Percentiles rank a stretch among this genome's conserved stretches.
Conservation (phyloP, 345 rosid genomes). For the Citrus inodora region DNA sequence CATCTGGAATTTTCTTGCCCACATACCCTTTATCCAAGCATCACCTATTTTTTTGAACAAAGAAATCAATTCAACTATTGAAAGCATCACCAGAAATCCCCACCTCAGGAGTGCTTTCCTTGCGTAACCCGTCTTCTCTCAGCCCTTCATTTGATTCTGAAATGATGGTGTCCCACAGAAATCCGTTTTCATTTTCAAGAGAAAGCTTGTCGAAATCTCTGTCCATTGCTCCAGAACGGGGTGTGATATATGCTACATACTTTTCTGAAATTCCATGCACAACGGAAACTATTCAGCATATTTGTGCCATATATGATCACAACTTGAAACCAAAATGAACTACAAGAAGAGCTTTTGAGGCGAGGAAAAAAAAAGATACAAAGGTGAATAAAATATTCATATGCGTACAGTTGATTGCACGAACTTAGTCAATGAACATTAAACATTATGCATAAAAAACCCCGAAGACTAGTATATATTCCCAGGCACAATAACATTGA, state of each 20-base stretch:
- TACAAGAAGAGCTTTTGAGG: not conserved
- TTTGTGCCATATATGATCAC: not conserved
- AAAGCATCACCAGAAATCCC: constrained; percentile 35
- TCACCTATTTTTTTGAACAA: constrained; percentile 49
- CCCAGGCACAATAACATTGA: not conserved
- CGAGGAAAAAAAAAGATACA: not conserved
- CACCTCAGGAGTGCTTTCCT: constrained; percentile 51
- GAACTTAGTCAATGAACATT: not conserved
- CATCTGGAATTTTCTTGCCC: constrained; percentile 45
- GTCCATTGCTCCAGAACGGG: constrained; percentile 44
- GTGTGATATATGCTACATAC: constrained; percentile 60
- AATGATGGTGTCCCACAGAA: constrained; percentile 58
- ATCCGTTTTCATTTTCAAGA: constrained; percentile 66
- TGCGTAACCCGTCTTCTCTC: constrained; percentile 38
- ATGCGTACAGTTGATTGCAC: not conserved
- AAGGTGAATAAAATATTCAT: not conserved
- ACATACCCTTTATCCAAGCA: constrained; percentile 68
- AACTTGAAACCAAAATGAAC: constrained; percentile 6
- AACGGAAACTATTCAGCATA: constrained; percentile 5
- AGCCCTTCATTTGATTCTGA: constrained; percentile 47
- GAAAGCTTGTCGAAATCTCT: constrained; percentile 48
- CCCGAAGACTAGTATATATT: not conserved
- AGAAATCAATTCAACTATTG: constrained; percentile 37
- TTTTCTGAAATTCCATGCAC: constrained; percentile 53
- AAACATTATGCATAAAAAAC: not conserved